Base-by-base conservation (phyloP, 441 rosid species). In the Croton setiger region DNA sequence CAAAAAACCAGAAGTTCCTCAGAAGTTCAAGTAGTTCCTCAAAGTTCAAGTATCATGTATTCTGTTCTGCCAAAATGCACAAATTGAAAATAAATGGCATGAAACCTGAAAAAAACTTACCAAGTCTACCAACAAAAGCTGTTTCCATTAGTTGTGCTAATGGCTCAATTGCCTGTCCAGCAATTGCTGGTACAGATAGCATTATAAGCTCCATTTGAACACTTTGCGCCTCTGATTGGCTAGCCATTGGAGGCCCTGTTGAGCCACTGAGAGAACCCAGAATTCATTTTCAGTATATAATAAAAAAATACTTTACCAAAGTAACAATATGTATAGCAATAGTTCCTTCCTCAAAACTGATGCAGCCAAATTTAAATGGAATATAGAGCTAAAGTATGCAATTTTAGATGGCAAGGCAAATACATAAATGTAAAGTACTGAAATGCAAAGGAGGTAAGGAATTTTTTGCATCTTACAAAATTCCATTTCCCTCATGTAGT, bases 131-230 rank as follows among this genome's bases (percentile, higher is more conserved):
- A 49, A 94, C 86, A 83, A 85, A 94, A 66, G 97, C 97, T 39
- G 97, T 94, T 81, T 94, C 97, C 96, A 94, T 88, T 64, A 92
- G 87, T 66, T 76, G 89, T 37, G 97, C 84, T 63, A 94, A 70
- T 61, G 99, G 99, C 51, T 94, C 97, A n/a, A 94, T 85, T 13
- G 91, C 99, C 76, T 91, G 96, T 63, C 97, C 97, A 68, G 85
- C 91, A 68, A 92, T 72, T 44, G 97, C 99, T 12, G 98, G 97
- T 73, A 87, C 76, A 60, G 97, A 83, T 75, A 92, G 97, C 87
- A 75, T 80, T 41, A 87, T 53, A 78, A 94, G 87, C 83, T 94
- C 96, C 61, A 21, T 70, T 70, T 75, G 74, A 64, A 78, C 76
- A 43, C 51, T 72, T 62, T 58, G 82, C 7, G 43, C 37, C 10